Evolutionary conservation across 345 rosid species (phyloP), one percentile per base, ranked within the genome.

Genomic region (Salix brachista): DNA sequence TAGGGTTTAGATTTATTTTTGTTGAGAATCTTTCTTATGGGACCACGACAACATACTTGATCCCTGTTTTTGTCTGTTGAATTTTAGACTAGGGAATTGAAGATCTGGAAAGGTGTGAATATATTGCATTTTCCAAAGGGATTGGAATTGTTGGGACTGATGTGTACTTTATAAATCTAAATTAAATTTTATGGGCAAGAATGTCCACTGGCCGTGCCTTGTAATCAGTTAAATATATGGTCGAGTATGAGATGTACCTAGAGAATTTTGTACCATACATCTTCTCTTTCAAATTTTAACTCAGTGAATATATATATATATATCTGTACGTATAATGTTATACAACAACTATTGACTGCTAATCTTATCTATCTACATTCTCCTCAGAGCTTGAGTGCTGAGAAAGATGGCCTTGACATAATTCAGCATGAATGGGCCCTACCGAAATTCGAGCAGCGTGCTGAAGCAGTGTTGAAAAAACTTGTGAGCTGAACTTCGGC

Each of bases 361-460:
- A n/a, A 64, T 50, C 23, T 36, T 77, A 54, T 62, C 25, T 42
- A 2, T 46, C 50, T 75, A 39, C 48, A 9, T 44, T 72, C 12
- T 73, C 72, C 39, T 19, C 89, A 96, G 98, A 93, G 89, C 86
- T 82, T 96, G 90, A 71, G 98, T 39, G 77, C 81, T 17, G 81
- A 78, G 81, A 78, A 78, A 67, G 77, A 78, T 60, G 37, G 82
- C 17, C 83, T 80, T 8, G 83, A 80, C 75, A 80, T 80, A 58
- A 70, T 80, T 60, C 83, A 81, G 72, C 84, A 81, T 65, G 84
- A 81, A 54, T 81, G 84, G 84, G 96, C 91, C 34, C 83, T 93
- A n/a, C 98, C 99, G 5, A 90, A 90, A 75, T 92, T 96, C 10
- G 99, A 96, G 90, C 91, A 87, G 70, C 93, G 93, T 3, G 99